These are phyloP conservation scores for Saccharomycodes ludwigii DNA, from an alignment of 805 yeast species.

Conservation along the genomic window DNA sequence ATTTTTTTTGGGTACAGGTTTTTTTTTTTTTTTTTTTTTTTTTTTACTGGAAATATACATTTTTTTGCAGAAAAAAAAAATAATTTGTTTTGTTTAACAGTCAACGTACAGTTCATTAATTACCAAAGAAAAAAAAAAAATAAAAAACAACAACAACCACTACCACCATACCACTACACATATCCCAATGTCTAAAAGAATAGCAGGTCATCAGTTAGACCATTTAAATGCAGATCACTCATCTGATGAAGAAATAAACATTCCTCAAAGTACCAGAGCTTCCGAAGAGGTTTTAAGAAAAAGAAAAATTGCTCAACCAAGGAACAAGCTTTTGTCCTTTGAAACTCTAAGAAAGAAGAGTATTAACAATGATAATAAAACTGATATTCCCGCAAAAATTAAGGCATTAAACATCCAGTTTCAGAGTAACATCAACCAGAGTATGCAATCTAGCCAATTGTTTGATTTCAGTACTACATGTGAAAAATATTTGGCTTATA, in stretches of 20 bases:
- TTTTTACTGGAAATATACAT: too few relatives aligned
- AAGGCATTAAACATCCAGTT: slow-evolving; percentile 59
- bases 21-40: neutral
- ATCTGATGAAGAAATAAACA: slow-evolving; percentile 29
- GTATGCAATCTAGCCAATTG: slow-evolving; percentile 32
- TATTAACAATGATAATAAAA: slow-evolving; percentile 1
- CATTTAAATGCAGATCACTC: slow-evolving; percentile 19
- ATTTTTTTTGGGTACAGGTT: neutral
- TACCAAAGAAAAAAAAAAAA: neutral
- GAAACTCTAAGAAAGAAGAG: slow-evolving; percentile 5
- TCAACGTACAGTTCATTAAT: too few relatives aligned
- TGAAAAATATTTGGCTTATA: slow-evolving; percentile 46
- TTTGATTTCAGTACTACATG: slow-evolving; percentile 45
- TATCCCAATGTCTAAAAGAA: slow-evolving; percentile 69
- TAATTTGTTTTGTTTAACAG: too few relatives aligned
- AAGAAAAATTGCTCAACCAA: slow-evolving; percentile 58
- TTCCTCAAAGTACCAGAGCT: slow-evolving; percentile 31
- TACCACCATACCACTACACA: too few relatives aligned
- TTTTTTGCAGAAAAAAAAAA: too few relatives aligned
- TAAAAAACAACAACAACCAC: neutral
- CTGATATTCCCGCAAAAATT: slow-evolving; percentile 34
- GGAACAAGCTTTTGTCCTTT: slow-evolving; percentile 20
- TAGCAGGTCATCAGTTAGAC: slow-evolving; percentile 52
- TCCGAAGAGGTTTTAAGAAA: slow-evolving; percentile 49
- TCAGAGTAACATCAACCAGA: slow-evolving; percentile 32